phyloP scores from a whole-genome alignment of 352 stramenopile species.

The Plasmopara viticola region DNA sequence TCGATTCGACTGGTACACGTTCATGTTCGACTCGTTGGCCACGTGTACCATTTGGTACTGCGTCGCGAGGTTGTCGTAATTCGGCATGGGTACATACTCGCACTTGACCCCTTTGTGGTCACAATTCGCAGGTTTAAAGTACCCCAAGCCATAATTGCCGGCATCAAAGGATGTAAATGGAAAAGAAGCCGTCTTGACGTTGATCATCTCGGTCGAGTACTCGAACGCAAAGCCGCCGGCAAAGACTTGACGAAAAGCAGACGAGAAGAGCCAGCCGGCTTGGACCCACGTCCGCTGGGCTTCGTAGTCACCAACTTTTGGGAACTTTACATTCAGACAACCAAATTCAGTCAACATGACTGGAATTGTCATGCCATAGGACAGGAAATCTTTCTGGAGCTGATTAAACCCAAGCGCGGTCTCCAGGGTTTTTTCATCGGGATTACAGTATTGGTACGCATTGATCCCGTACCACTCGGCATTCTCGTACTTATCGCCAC shows the following conservation, averaged over 20 bases:
- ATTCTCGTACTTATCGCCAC: conserved; percentile 68
- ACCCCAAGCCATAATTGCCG: conserved; percentile 78
- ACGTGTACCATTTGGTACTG: conserved; percentile 43
- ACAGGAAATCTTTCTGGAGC: conserved; percentile 51
- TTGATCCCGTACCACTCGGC: conserved; percentile 87
- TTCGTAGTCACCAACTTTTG: conserved; percentile 22
- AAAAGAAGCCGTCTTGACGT: conserved; percentile 52
- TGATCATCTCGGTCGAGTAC: conserved; percentile 75
- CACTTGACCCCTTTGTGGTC: conserved; percentile 51
- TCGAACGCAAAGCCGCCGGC: conserved; percentile 73
- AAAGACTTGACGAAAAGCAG: conserved; percentile 50
- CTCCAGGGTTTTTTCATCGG: conserved; percentile 28
- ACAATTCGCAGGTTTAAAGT: conserved; percentile 62
- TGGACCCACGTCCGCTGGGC: conserved; percentile 64
- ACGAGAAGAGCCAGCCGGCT: conserved; percentile 46
- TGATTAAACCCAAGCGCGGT: conserved; percentile 53
- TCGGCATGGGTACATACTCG: conserved; percentile 67
- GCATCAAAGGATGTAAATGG: conserved; percentile 63
- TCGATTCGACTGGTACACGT: conserved; percentile 32
- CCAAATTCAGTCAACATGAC: conserved; percentile 83
- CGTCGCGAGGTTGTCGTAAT: conserved; percentile 42
- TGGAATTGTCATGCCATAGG: conserved; percentile 63
- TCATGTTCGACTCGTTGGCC: conserved; percentile 29
- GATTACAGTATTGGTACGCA: conserved; percentile 75
- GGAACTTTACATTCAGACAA: conserved; percentile 61